Base-by-base conservation (phyloP, 78 protist species). In the Monosiga brevicollis region DNA sequence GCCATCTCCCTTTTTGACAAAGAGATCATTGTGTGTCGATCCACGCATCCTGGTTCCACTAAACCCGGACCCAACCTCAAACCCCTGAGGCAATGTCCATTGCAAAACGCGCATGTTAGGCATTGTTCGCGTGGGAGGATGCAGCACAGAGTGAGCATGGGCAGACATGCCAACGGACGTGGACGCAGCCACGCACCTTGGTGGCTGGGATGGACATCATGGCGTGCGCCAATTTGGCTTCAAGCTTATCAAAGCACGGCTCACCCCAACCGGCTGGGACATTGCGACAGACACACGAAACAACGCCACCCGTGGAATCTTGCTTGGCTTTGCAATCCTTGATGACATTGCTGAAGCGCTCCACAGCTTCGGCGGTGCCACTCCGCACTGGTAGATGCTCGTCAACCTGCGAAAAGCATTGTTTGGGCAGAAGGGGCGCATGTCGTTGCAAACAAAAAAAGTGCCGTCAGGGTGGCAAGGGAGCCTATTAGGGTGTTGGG, bases 171-270 rank as follows among this genome's bases (percentile, higher is more conserved):
- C n/a, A 3, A 26, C 54, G 20, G 29, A 26, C 42, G 9, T 62
- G 62, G 29, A 49, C 62, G 15, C 62, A 49, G 29, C 6, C 42
- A 10, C 3, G 42, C 91, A 90, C 76, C n/a, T 92, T 92, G 3
- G 95, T 92, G 29, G 95, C 95, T 10, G 95, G 95, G 73, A 92
- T 86, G 25, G 93, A 89, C 73, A 92, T 79, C 93, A 89, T 89
- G 25, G 95, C 95, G 79, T 92, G 95, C 24, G 91, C 95, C 22
- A 92, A 80, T 76, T 36, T 74, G 9, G 95, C 95, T 74, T 89
- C 91, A 2, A 92, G 87, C 34, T 88, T 87, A 78, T 92, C 95
- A 29, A 92, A 92, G 70, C 86, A 84, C 20, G 95, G 95, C 84
- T 92, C 95, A 1, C 94, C 94, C 36, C 55, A 79, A 1, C 91